Evolutionary conservation across 2,329 filamentous ascomycete genomes (phyloP).

Genomic region (Talaromyces amestolkiae): DNA sequence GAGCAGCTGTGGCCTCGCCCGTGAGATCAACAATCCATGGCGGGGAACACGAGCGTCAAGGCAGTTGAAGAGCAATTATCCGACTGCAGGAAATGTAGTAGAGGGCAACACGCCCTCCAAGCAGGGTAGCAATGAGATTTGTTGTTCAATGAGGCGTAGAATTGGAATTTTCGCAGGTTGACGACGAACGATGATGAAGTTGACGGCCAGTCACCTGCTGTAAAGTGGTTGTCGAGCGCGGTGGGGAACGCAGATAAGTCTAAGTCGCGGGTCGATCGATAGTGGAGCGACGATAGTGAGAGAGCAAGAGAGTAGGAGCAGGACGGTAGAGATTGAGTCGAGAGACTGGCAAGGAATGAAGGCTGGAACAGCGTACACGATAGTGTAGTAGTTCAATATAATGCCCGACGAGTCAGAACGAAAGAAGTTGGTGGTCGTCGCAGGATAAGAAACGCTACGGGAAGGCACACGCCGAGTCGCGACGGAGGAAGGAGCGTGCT

Average conservation of each 20-base stretch:
- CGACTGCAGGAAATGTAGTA: slow-evolving; percentile 7
- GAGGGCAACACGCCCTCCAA: slow-evolving; percentile 6
- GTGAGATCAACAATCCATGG: slow-evolving; percentile 42
- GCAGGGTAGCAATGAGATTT: not conserved
- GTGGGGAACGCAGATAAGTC: slow-evolving; percentile 16
- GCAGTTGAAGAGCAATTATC: slow-evolving; percentile 14
- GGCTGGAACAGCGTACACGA: no score
- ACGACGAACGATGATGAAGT: slow-evolving; percentile 2
- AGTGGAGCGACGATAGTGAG: slow-evolving; percentile 9
- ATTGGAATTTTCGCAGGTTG: not conserved
- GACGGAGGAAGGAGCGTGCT: slow-evolving; percentile 6
- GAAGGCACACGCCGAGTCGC: slow-evolving; percentile 12
- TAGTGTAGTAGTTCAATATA: not conserved
- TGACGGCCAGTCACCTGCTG: not conserved
- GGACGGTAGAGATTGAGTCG: not conserved
- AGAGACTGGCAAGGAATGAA: not conserved
- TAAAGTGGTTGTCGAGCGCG: slow-evolving; percentile 8
- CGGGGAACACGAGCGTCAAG: slow-evolving; percentile 22
- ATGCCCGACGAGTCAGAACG: not conserved
- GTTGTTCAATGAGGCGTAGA: not conserved
- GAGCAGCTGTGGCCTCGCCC: slow-evolving; percentile 41
- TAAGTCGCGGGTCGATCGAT: slow-evolving; percentile 14
- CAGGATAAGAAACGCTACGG: slow-evolving; percentile 9
- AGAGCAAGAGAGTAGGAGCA: not conserved
- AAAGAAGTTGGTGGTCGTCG: not conserved